Evolutionary conservation across 1,284 basidiomycete species (phyloP).

Genomic region (Irpex rosettiformis): DNA sequence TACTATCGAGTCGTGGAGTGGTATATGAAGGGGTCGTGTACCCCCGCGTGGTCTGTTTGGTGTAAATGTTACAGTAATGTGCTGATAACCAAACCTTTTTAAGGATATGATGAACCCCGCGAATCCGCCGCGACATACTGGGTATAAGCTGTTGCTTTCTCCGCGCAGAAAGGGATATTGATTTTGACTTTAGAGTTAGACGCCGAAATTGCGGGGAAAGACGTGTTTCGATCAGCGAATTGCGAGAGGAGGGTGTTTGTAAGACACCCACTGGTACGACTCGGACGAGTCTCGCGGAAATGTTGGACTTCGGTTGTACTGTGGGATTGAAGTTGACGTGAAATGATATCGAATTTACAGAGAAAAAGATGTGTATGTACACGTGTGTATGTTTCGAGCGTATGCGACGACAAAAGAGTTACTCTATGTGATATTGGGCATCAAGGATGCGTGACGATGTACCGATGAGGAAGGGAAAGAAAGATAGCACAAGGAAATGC

Average conservation of each 20-base stretch:
- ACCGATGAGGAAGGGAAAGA: background rate
- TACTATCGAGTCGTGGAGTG: conserved; percentile 52
- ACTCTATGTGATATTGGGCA: background rate
- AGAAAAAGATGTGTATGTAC: background rate
- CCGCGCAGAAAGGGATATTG: background rate
- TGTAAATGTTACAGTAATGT: no score
- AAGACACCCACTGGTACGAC: no score
- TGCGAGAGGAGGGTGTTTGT: background rate
- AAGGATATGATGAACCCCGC: background rate
- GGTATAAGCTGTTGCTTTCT: background rate
- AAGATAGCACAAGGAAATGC: background rate
- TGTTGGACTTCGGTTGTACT: background rate
- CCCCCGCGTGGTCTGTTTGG: no score
- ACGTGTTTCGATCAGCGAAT: background rate
- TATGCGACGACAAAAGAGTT: background rate
- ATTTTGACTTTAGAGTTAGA: background rate
- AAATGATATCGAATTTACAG: no score
- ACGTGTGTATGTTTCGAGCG: background rate
- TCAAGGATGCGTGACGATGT: background rate
- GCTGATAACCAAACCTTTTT: no score
- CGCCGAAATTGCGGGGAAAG: background rate
- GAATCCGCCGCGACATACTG: background rate
- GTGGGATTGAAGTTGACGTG: background rate
- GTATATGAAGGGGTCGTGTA: conserved; percentile 1
- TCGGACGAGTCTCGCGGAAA: background rate